Evolutionary conservation across 805 yeast genomes (phyloP), one percentile per base, ranked within the genome.

Genomic region (Pichia thaimueangensis): DNA sequence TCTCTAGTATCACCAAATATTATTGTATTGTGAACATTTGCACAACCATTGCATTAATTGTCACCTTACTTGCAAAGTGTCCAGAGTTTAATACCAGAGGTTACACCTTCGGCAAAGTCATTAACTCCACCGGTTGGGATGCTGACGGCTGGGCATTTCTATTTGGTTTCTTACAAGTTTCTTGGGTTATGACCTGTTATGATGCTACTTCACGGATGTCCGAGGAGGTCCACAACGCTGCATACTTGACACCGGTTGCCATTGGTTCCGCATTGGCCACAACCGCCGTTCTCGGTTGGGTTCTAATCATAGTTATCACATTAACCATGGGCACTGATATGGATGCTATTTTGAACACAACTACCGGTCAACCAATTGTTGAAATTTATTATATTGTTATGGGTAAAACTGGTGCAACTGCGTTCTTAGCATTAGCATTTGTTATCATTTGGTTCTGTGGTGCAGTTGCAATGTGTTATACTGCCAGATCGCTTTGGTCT

Each of bases 151-250:
- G 79, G 73, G 70, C 80, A 4, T 76, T 76, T 55, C 55, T 76
- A 52, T 72, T 72, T 45, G 71, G 76, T n/a, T 74, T 74, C 70
- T 64, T 72, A 57, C 77, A 77, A 30, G 76, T 72, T 15, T 68
- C 76, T 31, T 74, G 80, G 80, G 76, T 77, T 45, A 74, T 74
- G 67, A 76, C 79, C 22, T 70, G 75, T 24, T 74, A 74, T 52
- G 80, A 74, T 56, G 73, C 78, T 21, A 70, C 74, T 28, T 68
- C 75, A 35, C 73, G 76, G 60, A 71, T 74, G 69, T 64, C 76
- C 5, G 80, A 74, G 54, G 79, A 74, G 54, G 71, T 76, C 45
- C 64, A 67, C 43, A 67, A 71, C 45, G 82, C 85, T 16, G 74
- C 74, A 12, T 64, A 61, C 43, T 65, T 71, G 25, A 76, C 80